These are phyloP conservation scores for Sphagnum contortum DNA, from an alignment of 225 moss, liverwort and hornwort genomes.

Conservation along the genomic window DNA sequence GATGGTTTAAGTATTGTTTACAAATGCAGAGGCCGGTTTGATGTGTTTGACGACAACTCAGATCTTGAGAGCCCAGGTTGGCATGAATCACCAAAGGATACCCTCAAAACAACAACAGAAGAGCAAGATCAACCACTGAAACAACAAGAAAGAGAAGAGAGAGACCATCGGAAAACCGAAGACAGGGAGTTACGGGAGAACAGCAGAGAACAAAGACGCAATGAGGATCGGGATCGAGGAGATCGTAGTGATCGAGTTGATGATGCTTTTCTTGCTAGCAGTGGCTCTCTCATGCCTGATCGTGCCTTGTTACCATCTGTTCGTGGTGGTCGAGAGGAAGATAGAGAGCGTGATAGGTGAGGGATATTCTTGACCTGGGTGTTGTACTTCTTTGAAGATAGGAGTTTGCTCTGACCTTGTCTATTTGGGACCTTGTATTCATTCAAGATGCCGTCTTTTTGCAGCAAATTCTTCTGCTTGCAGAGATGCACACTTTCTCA, in stretches of 20 bases:
- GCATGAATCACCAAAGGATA: conserved; percentile 39
- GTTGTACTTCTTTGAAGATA: too few relatives aligned
- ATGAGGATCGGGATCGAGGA: conserved; percentile 10
- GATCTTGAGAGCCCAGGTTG: conserved; percentile 48
- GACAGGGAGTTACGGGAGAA: conserved; percentile 43
- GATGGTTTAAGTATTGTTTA: too few relatives aligned
- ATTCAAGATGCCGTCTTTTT: too few relatives aligned
- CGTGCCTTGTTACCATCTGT: conserved; percentile 21
- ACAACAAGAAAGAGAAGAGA: conserved; percentile 47
- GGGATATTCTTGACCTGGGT: too few relatives aligned
- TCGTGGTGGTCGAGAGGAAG: too few relatives aligned
- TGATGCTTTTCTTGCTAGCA: conserved; percentile 44
- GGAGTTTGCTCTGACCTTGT: too few relatives aligned
- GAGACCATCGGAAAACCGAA: conserved; percentile 35
- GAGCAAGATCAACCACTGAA: conserved; percentile 29
- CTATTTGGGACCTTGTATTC: too few relatives aligned
- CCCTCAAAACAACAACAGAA: conserved; percentile 16
- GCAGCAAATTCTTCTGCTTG: too few relatives aligned
- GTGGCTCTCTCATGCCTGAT: conserved; percentile 37
- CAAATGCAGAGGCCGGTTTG: conserved; percentile 59
- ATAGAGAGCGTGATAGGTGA: too few relatives aligned
- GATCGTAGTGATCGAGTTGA: conserved; percentile 37
- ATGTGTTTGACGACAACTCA: conserved; percentile 55
- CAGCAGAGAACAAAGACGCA: conserved; percentile 33
- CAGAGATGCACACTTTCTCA: too few relatives aligned